Percentiles rank a stretch among this genome's conserved stretches.
Evolutionary conservation across 495 filamentous ascomycete species (phyloP).

Genomic region (Aspergillus panamensis): DNA sequence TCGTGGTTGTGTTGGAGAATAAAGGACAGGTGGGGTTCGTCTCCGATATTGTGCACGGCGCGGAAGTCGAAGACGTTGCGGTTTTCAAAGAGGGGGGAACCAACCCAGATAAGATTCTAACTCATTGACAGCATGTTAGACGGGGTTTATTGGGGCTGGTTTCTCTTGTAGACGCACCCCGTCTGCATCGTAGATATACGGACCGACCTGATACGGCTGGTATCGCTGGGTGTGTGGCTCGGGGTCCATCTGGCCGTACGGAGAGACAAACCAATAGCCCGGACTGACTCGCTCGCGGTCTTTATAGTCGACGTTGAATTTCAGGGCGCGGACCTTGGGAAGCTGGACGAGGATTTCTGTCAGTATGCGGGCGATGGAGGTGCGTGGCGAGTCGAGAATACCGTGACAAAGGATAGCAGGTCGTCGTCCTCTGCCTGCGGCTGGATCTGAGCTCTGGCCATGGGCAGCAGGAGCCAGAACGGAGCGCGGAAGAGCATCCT

Average conservation of each 20-base stretch:
- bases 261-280: conserved; percentile 30
- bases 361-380: neutral
- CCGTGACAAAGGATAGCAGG: conserved; percentile 7
- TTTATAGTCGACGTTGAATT: conserved; percentile 19
- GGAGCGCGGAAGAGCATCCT: neutral
- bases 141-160: no score
- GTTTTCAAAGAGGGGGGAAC: conserved; percentile 26
- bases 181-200: conserved; percentile 39
- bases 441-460: neutral
- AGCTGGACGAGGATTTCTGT: conserved; percentile 8
- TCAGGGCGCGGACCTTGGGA: conserved; percentile 18
- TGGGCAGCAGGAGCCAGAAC: neutral
- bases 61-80: conserved; percentile 40
- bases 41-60: conserved; percentile 22
- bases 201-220: conserved; percentile 35
- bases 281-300: conserved; percentile 18
- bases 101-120: conserved; percentile 34
- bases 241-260: conserved; percentile 20
- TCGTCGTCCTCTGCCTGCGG: neutral
- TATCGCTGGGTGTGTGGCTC: conserved; percentile 21
- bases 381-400: neutral
- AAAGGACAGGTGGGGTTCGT: conserved; percentile 36
- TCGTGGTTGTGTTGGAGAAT: conserved; percentile 36
- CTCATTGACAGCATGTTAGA: neutral
- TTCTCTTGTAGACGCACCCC: conserved; percentile 24